Evolutionary conservation across 2,329 filamentous ascomycete genomes (phyloP).

Genomic region (Sporothrix brasiliensis): DNA sequence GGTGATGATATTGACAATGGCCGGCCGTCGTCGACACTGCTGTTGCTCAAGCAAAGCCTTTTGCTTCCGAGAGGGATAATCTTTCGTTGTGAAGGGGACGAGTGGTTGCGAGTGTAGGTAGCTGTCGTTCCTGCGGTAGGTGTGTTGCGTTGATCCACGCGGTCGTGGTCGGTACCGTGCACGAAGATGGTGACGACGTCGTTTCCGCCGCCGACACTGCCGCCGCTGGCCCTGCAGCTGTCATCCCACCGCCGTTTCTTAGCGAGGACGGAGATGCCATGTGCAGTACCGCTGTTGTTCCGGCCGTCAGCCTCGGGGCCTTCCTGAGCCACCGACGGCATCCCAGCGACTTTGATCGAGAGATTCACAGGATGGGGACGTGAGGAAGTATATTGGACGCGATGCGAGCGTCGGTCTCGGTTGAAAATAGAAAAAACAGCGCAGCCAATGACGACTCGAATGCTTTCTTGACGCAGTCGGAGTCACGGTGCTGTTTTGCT

Average conservation of each 20-base stretch:
- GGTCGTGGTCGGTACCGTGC: constrained; percentile 25
- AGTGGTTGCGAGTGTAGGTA: background rate
- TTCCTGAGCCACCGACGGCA: constrained; percentile 32
- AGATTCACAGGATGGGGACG: constrained; percentile 5
- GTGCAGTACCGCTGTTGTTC: background rate
- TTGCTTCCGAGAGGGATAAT: constrained; percentile 28
- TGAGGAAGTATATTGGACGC: background rate
- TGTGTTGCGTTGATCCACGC: constrained; percentile 28
- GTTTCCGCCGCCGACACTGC: background rate
- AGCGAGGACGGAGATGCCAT: constrained; percentile 36
- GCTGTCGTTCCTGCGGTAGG: background rate
- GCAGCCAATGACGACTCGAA: background rate
- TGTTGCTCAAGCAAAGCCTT: constrained; percentile 25
- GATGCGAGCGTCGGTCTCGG: background rate
- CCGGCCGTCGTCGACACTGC: constrained; percentile 1
- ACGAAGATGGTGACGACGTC: constrained; percentile 24
- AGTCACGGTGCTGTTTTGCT: background rate
- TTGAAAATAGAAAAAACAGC: background rate
- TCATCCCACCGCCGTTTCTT: constrained; percentile 48
- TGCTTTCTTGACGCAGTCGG: background rate
- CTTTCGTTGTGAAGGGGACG: constrained; percentile 19
- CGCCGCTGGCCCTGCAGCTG: constrained; percentile 19
- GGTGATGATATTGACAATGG: constrained; percentile 11
- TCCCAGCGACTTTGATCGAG: background rate
- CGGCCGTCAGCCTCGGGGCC: background rate